A percentile compares a stretch with the other conserved stretches of the same genome.
Conservation (phyloP, 768 basidiomycete species). For the Sporobolomyces roseus region DNA sequence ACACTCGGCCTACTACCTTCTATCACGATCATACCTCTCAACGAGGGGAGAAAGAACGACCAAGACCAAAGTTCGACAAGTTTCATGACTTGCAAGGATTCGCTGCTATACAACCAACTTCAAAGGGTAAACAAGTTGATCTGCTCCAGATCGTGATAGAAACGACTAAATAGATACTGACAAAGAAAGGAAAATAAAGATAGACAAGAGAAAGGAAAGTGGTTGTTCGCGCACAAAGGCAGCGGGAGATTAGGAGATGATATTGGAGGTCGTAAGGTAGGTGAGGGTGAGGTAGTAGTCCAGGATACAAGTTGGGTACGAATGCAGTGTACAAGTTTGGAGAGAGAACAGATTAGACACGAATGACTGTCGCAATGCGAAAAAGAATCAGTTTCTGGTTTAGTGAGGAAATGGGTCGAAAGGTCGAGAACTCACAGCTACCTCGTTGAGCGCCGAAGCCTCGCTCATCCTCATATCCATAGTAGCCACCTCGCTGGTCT, state of each 20-base stretch:
- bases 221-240: no score
- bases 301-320: neutral
- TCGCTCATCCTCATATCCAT: constrained; percentile 19
- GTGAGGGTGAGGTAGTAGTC: neutral
- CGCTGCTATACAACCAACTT: no score
- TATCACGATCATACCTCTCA: no score
- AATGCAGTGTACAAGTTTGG: neutral
- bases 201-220: no score
- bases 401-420: neutral
- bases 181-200: no score
- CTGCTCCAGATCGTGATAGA: no score
- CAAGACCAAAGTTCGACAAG: no score
- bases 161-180: neutral
- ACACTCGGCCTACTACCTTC: no score
- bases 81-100: no score
- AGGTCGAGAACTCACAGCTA: neutral
- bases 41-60: no score
- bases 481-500: constrained; percentile 25
- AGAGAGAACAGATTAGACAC: neutral
- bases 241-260: no score
- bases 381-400: neutral
- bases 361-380: neutral
- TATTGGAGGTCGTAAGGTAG: neutral
- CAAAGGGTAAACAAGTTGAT: no score
- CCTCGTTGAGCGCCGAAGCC: constrained; percentile 5